These are phyloP conservation scores for Fereydounia khargensis DNA, from an alignment of 1,284 basidiomycete species.

Conservation along the genomic window DNA sequence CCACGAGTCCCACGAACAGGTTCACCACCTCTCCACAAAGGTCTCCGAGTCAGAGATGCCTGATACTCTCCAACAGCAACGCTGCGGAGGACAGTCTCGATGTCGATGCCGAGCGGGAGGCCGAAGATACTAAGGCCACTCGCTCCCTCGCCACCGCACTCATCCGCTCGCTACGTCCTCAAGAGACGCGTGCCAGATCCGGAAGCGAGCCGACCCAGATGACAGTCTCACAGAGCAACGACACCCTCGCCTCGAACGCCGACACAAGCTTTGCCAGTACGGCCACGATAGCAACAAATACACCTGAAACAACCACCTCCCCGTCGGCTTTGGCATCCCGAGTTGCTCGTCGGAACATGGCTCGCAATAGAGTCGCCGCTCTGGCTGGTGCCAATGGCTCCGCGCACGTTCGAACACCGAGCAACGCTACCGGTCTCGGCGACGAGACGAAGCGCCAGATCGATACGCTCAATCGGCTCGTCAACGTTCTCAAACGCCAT, in stretches of 20 bases:
- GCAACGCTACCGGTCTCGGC: slow-evolving; percentile 35
- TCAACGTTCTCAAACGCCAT: slow-evolving; percentile 70
- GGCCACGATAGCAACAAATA: too few relatives aligned
- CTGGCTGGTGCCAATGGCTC: slow-evolving; percentile 8
- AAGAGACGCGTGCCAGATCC: too few relatives aligned
- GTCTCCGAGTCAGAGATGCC: too few relatives aligned
- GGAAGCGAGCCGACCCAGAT: too few relatives aligned
- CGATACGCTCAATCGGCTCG: slow-evolving; percentile 65
- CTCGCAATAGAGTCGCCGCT: slow-evolving; percentile 18
- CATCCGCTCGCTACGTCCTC: slow-evolving; percentile 19
- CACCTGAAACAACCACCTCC: neutral
- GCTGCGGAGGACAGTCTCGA: neutral
- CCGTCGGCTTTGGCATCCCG: neutral
- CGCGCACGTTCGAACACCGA: slow-evolving; percentile 36
- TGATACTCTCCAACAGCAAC: neutral
- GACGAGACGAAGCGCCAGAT: slow-evolving; percentile 32
- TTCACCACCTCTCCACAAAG: too few relatives aligned
- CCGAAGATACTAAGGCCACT: slow-evolving; percentile 25
- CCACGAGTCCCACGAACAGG: neutral
- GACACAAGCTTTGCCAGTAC: too few relatives aligned
- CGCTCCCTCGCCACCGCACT: slow-evolving; percentile 21
- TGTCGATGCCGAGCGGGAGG: slow-evolving; percentile 7
- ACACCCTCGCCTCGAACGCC: too few relatives aligned
- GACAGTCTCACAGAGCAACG: too few relatives aligned
- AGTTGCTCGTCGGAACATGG: neutral